Evolutionary conservation across 148 eudicot species (phyloP).

Genomic region (Rheum nobile): DNA sequence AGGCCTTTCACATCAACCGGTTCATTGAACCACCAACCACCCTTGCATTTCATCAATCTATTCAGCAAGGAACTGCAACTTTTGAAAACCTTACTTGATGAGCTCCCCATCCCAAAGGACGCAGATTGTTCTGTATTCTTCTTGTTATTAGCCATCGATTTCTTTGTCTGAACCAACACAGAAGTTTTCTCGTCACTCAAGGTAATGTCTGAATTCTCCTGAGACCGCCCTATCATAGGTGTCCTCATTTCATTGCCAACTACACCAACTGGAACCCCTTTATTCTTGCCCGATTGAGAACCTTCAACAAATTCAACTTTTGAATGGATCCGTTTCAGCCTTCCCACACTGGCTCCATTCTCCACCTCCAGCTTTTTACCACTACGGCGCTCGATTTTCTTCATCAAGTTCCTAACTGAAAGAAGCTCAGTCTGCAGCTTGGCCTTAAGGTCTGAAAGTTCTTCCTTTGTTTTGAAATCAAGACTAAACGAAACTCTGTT

Average conservation of each 20-base stretch:
- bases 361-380: conserved; percentile 11
- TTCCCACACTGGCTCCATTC: conserved; percentile 19
- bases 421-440: conserved; percentile 67
- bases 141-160: conserved; percentile 35
- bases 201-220: neutral
- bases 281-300: conserved; percentile 27
- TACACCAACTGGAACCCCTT: conserved; percentile 34
- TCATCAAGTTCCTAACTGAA: conserved; percentile 54
- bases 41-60: conserved; percentile 85
- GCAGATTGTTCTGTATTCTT: conserved; percentile 12
- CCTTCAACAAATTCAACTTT: conserved; percentile 37
- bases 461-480: conserved; percentile 54
- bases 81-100: conserved; percentile 49
- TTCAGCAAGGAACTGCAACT: conserved; percentile 59
- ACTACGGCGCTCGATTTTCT: conserved; percentile 44
- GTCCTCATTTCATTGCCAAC: conserved; percentile 51
- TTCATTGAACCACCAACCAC: conserved; percentile 75
- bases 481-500: conserved; percentile 49
- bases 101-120: conserved; percentile 28
- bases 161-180: conserved; percentile 35
- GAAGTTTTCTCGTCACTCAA: neutral
- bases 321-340: conserved; percentile 35
- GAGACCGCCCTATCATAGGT: conserved; percentile 28
- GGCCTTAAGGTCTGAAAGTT: conserved; percentile 49
- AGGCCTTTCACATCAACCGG: conserved; percentile 75